A percentile compares a stretch with the other conserved stretches of the same genome.
Evolutionary conservation across 2,329 filamentous ascomycete species (phyloP).

Genomic region (Colletotrichum shisoi): DNA sequence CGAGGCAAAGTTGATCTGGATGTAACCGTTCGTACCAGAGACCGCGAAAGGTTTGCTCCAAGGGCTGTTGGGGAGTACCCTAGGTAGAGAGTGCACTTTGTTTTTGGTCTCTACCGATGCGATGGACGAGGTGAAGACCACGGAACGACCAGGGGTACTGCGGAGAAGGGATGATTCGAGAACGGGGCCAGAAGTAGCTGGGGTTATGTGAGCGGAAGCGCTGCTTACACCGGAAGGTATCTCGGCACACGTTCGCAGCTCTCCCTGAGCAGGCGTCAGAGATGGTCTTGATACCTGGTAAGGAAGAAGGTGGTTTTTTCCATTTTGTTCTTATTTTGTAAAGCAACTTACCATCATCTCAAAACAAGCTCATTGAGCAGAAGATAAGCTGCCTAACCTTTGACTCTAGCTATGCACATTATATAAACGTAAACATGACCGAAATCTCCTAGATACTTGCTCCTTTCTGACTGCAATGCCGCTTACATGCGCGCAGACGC

Average conservation of each 20-base stretch:
- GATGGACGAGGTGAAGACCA: neutral
- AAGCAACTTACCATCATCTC: neutral
- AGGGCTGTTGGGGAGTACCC: slow-evolving; percentile 20
- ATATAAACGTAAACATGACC: neutral
- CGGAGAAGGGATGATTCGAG: slow-evolving; percentile 22
- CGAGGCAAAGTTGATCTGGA: slow-evolving; percentile 21
- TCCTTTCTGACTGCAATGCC: neutral
- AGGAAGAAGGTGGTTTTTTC: neutral
- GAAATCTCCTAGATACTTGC: too few species aligned
- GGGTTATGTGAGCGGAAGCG: slow-evolving; percentile 28
- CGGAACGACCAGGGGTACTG: neutral
- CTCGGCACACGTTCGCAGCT: slow-evolving; percentile 1
- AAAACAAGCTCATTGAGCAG: neutral
- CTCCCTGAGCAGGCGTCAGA: slow-evolving; percentile 16
- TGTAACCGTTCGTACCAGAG: slow-evolving; percentile 10
- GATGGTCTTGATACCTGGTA: neutral
- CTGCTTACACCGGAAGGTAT: slow-evolving; percentile 14
- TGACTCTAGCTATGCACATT: neutral
- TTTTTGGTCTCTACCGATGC: slow-evolving; percentile 1
- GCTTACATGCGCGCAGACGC: neutral
- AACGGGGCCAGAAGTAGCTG: slow-evolving; percentile 12
- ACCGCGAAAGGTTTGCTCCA: slow-evolving; percentile 13
- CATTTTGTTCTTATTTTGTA: neutral
- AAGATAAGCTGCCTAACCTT: neutral
- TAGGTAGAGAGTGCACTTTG: neutral